Conservation (phyloP, 2,329 filamentous ascomycete genomes). For the Cordyceps militaris region DNA sequence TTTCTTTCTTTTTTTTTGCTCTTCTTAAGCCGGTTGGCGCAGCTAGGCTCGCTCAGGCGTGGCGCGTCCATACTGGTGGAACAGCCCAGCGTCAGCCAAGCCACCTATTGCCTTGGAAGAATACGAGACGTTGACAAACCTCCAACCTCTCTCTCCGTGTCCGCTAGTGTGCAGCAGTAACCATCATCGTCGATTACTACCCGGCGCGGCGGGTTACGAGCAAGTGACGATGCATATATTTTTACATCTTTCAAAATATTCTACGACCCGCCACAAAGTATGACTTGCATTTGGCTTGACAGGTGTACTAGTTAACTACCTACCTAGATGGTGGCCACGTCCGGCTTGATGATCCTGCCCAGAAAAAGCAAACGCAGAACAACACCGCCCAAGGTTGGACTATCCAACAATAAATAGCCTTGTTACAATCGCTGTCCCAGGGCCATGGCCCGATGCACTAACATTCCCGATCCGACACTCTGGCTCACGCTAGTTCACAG, state of each 20-base stretch:
- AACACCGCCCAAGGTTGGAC: background rate
- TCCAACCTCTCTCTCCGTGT: background rate
- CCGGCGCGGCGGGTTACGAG: background rate
- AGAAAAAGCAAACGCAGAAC: background rate
- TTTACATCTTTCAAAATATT: too few relatives aligned
- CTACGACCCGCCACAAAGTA: background rate
- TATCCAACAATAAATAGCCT: background rate
- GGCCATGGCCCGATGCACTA: background rate
- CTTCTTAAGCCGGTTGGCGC: too few relatives aligned
- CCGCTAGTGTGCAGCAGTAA: background rate
- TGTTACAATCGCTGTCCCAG: background rate
- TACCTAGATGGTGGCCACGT: background rate
- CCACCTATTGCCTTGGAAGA: constrained; percentile 10
- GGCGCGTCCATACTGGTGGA: background rate
- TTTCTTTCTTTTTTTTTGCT: background rate
- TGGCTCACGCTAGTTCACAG: background rate
- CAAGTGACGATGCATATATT: background rate
- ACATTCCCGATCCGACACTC: background rate
- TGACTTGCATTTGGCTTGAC: background rate
- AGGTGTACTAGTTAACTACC: background rate
- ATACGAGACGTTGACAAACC: constrained; percentile 1
- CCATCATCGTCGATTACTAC: background rate
- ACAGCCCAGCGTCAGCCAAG: constrained; percentile 11
- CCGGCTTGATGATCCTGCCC: background rate
- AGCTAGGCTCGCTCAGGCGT: background rate